Conservation (phyloP, 2,329 filamentous ascomycete genomes). For the Aspergillus ustus region DNA sequence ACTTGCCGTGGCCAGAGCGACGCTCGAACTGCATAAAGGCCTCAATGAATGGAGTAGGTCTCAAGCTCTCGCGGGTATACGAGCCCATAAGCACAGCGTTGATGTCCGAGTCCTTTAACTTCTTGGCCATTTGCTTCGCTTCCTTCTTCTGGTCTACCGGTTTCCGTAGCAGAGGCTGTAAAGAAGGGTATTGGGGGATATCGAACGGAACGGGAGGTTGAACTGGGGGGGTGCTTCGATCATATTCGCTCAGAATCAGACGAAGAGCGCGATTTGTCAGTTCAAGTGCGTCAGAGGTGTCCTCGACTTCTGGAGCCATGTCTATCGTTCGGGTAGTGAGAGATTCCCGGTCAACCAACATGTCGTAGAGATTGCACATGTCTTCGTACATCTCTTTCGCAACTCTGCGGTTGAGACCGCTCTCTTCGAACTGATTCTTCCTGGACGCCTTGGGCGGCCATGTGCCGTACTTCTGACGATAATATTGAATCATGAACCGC, state of each 20-base stretch:
- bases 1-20: slow-evolving; percentile 48
- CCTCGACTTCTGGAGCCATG: slow-evolving; percentile 60
- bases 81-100: slow-evolving; percentile 76
- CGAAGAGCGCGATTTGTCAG: slow-evolving; percentile 72
- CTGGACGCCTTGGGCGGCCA: slow-evolving; percentile 94
- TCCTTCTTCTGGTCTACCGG: slow-evolving; percentile 74
- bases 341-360: slow-evolving; percentile 78
- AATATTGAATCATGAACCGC: slow-evolving; percentile 73
- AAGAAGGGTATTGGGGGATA: slow-evolving; percentile 74
- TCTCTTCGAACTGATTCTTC: slow-evolving; percentile 87
- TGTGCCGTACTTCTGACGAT: slow-evolving; percentile 68
- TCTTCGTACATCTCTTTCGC: slow-evolving; percentile 83
- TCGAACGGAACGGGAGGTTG: slow-evolving; percentile 92
- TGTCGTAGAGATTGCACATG: slow-evolving; percentile 83
- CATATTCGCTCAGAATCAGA: slow-evolving; percentile 82
- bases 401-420: slow-evolving; percentile 82
- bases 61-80: slow-evolving; percentile 75
- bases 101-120: slow-evolving; percentile 78
- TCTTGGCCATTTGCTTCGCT: slow-evolving; percentile 70
- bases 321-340: slow-evolving; percentile 80
- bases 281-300: slow-evolving; percentile 56
- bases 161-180: slow-evolving; percentile 68
- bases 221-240: slow-evolving; percentile 85
- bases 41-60: slow-evolving; percentile 52
- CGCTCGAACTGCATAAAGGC: slow-evolving; percentile 55